Percentiles rank a stretch among this genome's conserved stretches.
These are phyloP conservation scores for Mesotaenium endlicherianum DNA, from an alignment of 139 green algal species.

Conservation along the genomic window DNA sequence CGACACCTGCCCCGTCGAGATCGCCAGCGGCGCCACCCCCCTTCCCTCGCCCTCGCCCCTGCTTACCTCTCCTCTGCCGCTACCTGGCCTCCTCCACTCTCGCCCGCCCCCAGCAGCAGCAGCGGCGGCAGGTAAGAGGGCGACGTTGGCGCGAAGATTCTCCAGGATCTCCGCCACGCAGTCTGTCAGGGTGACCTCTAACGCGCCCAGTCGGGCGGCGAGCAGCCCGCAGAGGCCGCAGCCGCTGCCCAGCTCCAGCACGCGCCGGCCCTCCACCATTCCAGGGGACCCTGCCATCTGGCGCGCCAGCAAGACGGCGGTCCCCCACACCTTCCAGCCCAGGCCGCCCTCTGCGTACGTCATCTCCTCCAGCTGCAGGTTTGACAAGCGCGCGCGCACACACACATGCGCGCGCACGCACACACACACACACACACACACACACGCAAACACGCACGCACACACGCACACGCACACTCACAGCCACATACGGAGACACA, in stretches of 20 bases:
- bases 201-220: slow-evolving; percentile 18
- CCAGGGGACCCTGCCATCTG: not conserved
- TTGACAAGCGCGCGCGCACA: not conserved
- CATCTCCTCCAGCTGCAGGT: slow-evolving; percentile 18
- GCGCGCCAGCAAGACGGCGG: not conserved
- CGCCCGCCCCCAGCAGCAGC: not conserved
- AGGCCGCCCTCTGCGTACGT: slow-evolving; percentile 29
- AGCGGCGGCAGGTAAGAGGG: not conserved
- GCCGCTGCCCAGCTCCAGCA: slow-evolving; percentile 47
- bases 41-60: not conserved
- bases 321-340: slow-evolving; percentile 30
- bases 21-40: too few species aligned
- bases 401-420: too few species aligned
- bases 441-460: too few species aligned
- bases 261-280: not conserved
- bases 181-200: slow-evolving; percentile 28
- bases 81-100: too few species aligned
- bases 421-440: too few species aligned
- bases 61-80: too few species aligned
- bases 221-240: slow-evolving; percentile 46
- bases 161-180: slow-evolving; percentile 14
- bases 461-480: too few species aligned
- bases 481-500: too few species aligned
- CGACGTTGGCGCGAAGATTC: slow-evolving; percentile 4
- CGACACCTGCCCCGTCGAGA: too few species aligned